phyloP scores from a whole-genome alignment of 2,329 filamentous ascomycete genomes.

The Geosmithia putterillii region DNA sequence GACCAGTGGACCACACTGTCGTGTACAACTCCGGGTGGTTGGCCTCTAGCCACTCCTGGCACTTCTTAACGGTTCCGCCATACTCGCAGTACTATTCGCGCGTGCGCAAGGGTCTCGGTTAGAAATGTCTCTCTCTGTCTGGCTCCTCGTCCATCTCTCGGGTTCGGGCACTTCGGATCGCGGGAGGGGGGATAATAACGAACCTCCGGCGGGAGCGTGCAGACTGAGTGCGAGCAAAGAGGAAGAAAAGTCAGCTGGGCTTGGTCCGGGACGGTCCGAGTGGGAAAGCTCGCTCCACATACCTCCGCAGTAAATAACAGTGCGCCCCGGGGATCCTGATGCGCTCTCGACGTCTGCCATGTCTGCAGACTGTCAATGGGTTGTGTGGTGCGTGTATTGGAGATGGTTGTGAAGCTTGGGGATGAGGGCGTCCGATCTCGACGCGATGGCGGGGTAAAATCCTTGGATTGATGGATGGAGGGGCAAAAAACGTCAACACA shows the following conservation, averaged over 20 bases:
- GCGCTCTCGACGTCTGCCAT: slow-evolving; percentile 42
- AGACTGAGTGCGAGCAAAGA: slow-evolving; percentile 32
- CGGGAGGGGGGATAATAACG: slow-evolving; percentile 4
- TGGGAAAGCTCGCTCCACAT: slow-evolving; percentile 7
- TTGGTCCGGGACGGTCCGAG: neutral
- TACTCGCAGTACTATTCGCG: slow-evolving; percentile 94
- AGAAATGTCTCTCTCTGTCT: too few species aligned
- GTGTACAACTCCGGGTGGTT: slow-evolving; percentile 63
- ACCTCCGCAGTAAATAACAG: slow-evolving; percentile 47
- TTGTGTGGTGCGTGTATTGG: neutral
- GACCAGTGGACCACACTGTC: slow-evolving; percentile 78
- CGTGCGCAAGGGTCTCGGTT: too few species aligned
- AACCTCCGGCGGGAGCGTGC: slow-evolving; percentile 55
- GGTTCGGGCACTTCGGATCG: slow-evolving; percentile 2
- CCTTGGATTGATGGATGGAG: slow-evolving; percentile 6
- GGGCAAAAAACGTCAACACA: slow-evolving; percentile 5
- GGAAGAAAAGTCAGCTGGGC: slow-evolving; percentile 1
- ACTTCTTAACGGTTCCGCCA: slow-evolving; percentile 91
- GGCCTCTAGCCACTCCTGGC: slow-evolving; percentile 85
- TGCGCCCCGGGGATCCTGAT: slow-evolving; percentile 35
- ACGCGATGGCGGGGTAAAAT: slow-evolving; percentile 22
- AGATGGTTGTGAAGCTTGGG: slow-evolving; percentile 5
- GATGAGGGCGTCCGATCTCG: slow-evolving; percentile 1
- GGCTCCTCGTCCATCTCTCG: neutral
- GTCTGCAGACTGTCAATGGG: slow-evolving; percentile 6